Conservation (phyloP, 441 rosid species). For the Populus trichocarpa region DNA sequence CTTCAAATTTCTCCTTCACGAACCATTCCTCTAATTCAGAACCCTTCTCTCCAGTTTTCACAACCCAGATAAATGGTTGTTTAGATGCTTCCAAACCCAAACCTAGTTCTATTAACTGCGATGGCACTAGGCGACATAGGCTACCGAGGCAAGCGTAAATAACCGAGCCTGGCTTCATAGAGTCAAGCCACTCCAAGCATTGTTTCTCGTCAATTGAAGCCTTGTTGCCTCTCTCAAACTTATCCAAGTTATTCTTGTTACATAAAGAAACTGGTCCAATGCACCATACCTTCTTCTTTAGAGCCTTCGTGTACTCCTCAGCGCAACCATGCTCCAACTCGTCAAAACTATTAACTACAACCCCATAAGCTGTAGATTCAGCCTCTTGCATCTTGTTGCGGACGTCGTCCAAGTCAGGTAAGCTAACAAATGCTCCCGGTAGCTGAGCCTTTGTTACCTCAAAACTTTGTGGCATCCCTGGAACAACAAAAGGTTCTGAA, state of each 20-base stretch:
- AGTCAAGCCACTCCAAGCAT: slow-evolving; percentile 35
- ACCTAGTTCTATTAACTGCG: slow-evolving; percentile 30
- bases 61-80: slow-evolving; percentile 37
- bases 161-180: slow-evolving; percentile 30
- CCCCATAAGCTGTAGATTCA: slow-evolving; percentile 22
- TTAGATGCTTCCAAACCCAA: slow-evolving; percentile 35
- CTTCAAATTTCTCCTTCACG: slow-evolving; percentile 39
- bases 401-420: slow-evolving; percentile 19
- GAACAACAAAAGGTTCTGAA: slow-evolving; percentile 17
- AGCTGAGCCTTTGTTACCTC: slow-evolving; percentile 25
- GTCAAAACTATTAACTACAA: slow-evolving; percentile 33
- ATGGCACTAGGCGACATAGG: slow-evolving; percentile 21
- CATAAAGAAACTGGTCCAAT: slow-evolving; percentile 34
- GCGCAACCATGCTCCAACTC: slow-evolving; percentile 31
- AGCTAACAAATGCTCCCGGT: slow-evolving; percentile 17
- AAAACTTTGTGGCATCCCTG: slow-evolving; percentile 24
- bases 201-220: slow-evolving; percentile 14
- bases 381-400: slow-evolving; percentile 25
- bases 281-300: slow-evolving; percentile 34
- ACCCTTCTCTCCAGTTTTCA: slow-evolving; percentile 6
- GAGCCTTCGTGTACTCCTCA: slow-evolving; percentile 15
- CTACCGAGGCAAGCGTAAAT: slow-evolving; percentile 40
- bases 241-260: slow-evolving; percentile 19
- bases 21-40: slow-evolving; percentile 51
- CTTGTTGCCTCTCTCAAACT: slow-evolving; percentile 27